Evolutionary conservation across 352 stramenopile genomes (phyloP).

Genomic region (Globisporangium sylvaticum): DNA sequence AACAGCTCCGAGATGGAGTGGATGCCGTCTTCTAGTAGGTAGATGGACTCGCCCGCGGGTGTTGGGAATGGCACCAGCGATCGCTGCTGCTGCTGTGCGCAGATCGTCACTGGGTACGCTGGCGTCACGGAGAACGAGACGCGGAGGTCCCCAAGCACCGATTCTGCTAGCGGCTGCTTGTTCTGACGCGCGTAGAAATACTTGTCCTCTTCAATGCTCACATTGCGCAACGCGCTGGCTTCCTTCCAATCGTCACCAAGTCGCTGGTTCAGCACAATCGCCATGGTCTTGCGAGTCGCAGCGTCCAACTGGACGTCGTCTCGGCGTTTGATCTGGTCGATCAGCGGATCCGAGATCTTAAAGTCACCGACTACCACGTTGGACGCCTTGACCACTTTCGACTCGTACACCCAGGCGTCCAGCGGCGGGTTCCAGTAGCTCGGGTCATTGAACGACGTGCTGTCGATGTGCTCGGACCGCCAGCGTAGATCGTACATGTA

Average conservation of each 20-base stretch:
- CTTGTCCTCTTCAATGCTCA: conserved; percentile 46
- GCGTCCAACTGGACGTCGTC: conserved; percentile 46
- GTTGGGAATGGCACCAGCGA: conserved; percentile 40
- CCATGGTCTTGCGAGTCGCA: conserved; percentile 46
- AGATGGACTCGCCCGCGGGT: conserved; percentile 38
- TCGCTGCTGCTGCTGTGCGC: conserved; percentile 36
- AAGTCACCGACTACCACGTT: conserved; percentile 64
- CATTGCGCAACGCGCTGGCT: conserved; percentile 39
- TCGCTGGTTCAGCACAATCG: conserved; percentile 49
- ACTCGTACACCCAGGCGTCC: conserved; percentile 50
- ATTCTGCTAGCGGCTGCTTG: conserved; percentile 8
- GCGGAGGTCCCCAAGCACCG: conserved; percentile 52
- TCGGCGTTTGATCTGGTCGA: conserved; percentile 66
- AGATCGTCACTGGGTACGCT: conserved; percentile 66
- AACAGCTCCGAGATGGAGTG: conserved; percentile 45
- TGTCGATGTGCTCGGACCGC: conserved; percentile 48
- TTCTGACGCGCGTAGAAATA: conserved; percentile 44
- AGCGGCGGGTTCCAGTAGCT: conserved; percentile 59
- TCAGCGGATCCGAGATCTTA: conserved; percentile 39
- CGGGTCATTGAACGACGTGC: conserved; percentile 49
- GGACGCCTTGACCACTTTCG: conserved; percentile 23
- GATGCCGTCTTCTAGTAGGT: conserved; percentile 61
- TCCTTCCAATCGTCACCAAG: conserved; percentile 35
- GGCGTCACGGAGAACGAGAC: conserved; percentile 63
- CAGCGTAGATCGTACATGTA: conserved; percentile 74